Percentiles rank a stretch among this genome's conserved stretches.
These are phyloP conservation scores for Aureobasidium vineae DNA, from an alignment of 2,329 filamentous ascomycete species.

Conservation along the genomic window DNA sequence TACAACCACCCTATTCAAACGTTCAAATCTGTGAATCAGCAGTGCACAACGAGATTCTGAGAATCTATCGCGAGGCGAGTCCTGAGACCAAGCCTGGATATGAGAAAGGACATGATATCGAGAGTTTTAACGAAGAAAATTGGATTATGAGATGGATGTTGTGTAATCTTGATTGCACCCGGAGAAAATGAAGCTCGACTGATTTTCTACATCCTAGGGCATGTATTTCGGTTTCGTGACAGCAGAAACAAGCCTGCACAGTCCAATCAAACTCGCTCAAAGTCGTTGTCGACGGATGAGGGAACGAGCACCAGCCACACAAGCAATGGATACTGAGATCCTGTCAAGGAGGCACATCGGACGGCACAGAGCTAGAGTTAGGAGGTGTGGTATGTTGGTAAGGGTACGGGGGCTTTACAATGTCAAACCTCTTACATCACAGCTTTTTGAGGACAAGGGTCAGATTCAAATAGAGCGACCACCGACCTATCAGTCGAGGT, in stretches of 20 bases:
- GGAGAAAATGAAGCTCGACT: background rate
- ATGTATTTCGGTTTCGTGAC: slow-evolving; percentile 51
- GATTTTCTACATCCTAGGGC: slow-evolving; percentile 32
- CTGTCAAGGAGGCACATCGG: slow-evolving; percentile 32
- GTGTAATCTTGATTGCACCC: slow-evolving; percentile 34
- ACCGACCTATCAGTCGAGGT: too few species aligned
- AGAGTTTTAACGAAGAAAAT: slow-evolving; percentile 47
- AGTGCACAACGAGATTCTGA: slow-evolving; percentile 47
- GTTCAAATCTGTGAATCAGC: slow-evolving; percentile 51
- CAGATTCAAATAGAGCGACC: background rate
- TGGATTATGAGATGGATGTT: slow-evolving; percentile 55
- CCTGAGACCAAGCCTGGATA: slow-evolving; percentile 44
- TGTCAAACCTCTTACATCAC: background rate
- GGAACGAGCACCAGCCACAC: background rate
- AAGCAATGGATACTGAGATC: slow-evolving; percentile 36
- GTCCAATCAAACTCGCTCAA: background rate
- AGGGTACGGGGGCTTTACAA: background rate
- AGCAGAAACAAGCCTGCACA: slow-evolving; percentile 36
- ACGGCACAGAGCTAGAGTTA: background rate
- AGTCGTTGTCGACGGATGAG: background rate
- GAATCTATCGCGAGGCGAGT: slow-evolving; percentile 44
- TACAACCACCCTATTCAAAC: slow-evolving; percentile 46
- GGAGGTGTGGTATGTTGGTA: background rate
- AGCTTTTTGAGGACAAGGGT: background rate
- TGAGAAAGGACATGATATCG: slow-evolving; percentile 43